Base-by-base conservation (phyloP, 2,329 filamentous ascomycete species). In the Phialophora chinensis region DNA sequence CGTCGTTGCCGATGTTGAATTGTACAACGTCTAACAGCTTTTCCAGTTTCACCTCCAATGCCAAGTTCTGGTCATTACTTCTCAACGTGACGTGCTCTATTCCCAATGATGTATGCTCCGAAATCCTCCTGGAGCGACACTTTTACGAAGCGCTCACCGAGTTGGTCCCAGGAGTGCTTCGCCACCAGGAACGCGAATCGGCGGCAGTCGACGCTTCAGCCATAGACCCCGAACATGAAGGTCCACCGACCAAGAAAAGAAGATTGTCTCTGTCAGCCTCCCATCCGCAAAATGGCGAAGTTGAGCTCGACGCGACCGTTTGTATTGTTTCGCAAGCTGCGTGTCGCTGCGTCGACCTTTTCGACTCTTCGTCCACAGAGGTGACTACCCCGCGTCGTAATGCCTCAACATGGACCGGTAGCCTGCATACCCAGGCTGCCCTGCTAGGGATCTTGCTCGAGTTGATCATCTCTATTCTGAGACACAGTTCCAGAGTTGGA, bases 101-200 rank as follows among this genome's bases (percentile, higher is more conserved):
- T 31, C 62, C 69, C 12, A 42, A 27, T n/a, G 54, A 65, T 44
- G 56, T 61, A n/a, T 66, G 63, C 49, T 52, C 61, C 3, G 71
- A 70, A 10, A 70, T 71, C 27, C 57, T 73, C 14, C 44, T 69
- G 14, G 71, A 73, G 35, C 62, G 70, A 62, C 69, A 71, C 42
- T 71, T 71, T 59, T 66, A 59, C 29, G 57, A 20, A n/a, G 52
- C 59, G 14, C 57, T 70, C n/a, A 47, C 47, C 42, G 20, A 60
- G 20, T 55, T 52, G 8, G 50, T 62, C 29, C 53, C 23, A 50
- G 17, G 25, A 42, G 14, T 58, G 17, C 57, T 60, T 25, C 6
- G 25, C 4, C n/a, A 20, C 25, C 20, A 20, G 25, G 10, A 44
- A 20, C 11, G 14, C 5, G 20, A 17, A 11, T 11, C 35, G 14